phyloP scores from a whole-genome alignment of 441 rosid species.

The Breynia disticha region DNA sequence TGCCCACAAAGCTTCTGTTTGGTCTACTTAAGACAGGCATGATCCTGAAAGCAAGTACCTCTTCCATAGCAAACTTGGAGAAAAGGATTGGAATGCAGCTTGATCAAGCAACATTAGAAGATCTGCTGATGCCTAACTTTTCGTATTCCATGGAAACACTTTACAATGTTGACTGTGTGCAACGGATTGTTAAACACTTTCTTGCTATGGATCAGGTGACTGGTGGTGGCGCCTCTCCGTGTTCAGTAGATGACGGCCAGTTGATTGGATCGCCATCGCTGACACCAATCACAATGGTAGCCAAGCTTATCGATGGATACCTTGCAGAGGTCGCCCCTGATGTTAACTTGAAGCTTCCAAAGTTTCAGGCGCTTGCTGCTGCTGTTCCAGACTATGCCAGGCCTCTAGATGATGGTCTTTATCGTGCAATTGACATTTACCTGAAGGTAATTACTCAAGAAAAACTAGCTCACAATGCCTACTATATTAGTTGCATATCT shows the following conservation, averaged over 20 bases:
- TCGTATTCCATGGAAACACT: slow-evolving; percentile 86
- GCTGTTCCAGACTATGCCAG: slow-evolving; percentile 87
- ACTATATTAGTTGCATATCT: slow-evolving; percentile 1
- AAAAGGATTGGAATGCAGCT: slow-evolving; percentile 93
- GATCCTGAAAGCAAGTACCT: slow-evolving; percentile 58
- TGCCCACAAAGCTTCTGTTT: slow-evolving; percentile 67
- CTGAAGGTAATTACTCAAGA: slow-evolving; percentile 46
- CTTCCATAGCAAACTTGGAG: slow-evolving; percentile 60
- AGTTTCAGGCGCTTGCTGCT: slow-evolving; percentile 86
- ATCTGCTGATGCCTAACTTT: slow-evolving; percentile 88
- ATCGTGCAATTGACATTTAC: slow-evolving; percentile 88
- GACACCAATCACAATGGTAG: slow-evolving; percentile 75
- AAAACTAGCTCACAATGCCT: slow-evolving; percentile 2
- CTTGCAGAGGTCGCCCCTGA: slow-evolving; percentile 98
- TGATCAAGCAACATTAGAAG: slow-evolving; percentile 88
- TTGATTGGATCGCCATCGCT: slow-evolving; percentile 74
- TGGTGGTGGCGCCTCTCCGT: slow-evolving; percentile 78
- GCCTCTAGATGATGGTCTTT: slow-evolving; percentile 88
- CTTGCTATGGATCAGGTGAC: slow-evolving; percentile 68
- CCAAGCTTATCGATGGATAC: slow-evolving; percentile 89
- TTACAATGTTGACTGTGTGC: slow-evolving; percentile 86
- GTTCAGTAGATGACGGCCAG: slow-evolving; percentile 69
- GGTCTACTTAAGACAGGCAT: slow-evolving; percentile 81
- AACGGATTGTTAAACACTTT: slow-evolving; percentile 75
- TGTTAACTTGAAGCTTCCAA: slow-evolving; percentile 78